Percentiles rank a stretch among this genome's conserved stretches.
Conservation (phyloP, 192 early-diverging fungal species). For the Borealophlyctis nickersoniae region DNA sequence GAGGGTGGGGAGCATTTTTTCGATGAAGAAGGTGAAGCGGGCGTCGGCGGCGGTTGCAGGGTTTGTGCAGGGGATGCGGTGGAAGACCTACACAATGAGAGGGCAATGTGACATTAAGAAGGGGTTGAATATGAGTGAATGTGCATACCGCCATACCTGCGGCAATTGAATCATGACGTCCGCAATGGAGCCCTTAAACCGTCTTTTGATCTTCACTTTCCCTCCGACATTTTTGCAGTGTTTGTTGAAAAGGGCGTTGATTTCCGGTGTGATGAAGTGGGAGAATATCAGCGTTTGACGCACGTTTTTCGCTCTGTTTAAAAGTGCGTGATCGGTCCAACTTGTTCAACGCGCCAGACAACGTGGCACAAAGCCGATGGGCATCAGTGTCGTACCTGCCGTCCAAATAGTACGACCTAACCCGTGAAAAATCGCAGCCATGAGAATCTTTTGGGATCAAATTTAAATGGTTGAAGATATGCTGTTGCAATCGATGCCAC, state of each 20-base stretch:
- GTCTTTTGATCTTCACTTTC: conserved; percentile 41
- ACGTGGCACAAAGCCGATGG: too few relatives aligned
- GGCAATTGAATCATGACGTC: conserved; percentile 77
- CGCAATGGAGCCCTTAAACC: conserved; percentile 63
- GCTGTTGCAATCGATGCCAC: conserved; percentile 42
- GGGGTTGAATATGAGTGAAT: too few relatives aligned
- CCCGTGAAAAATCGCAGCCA: conserved; percentile 92
- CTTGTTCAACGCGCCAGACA: too few relatives aligned
- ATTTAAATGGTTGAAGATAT: conserved; percentile 82
- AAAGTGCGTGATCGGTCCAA: too few relatives aligned
- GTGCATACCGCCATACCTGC: too few relatives aligned
- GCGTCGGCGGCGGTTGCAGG: conserved; percentile 68
- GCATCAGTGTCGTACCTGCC: conserved; percentile 60
- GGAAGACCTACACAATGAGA: conserved; percentile 51
- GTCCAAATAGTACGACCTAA: conserved; percentile 83
- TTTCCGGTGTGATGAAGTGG: conserved; percentile 80
- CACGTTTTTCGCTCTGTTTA: conserved; percentile 64
- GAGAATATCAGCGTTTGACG: conserved; percentile 88
- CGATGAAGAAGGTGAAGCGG: conserved; percentile 81
- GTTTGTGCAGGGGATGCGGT: conserved; percentile 60
- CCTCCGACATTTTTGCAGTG: conserved; percentile 59
- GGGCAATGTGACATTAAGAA: too few relatives aligned
- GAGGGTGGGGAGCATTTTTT: conserved; percentile 63
- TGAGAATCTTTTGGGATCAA: conserved; percentile 85
- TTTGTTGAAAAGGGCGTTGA: conserved; percentile 73